phyloP scores from a whole-genome alignment of 805 yeast species.

The Schwanniomyces polymorphus region DNA sequence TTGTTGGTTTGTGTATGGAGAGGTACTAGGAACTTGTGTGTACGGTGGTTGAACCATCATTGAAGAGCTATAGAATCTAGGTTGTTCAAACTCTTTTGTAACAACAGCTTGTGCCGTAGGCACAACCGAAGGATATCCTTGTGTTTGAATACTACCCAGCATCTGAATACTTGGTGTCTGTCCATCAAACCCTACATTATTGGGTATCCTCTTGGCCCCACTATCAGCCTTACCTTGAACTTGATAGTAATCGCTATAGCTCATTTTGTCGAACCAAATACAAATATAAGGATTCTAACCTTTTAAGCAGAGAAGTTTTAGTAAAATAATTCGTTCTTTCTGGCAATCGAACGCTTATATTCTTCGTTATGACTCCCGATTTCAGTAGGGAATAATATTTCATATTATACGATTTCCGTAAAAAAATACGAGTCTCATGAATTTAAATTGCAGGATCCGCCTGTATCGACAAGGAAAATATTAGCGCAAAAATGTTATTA shows the following conservation, averaged over 20 bases:
- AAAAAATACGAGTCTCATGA: constrained; percentile 1
- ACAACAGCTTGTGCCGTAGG: neutral
- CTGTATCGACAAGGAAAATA: neutral
- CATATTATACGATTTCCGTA: constrained; percentile 2
- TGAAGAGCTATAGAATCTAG: constrained; percentile 21
- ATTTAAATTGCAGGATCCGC: neutral
- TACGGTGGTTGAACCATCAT: constrained; percentile 23
- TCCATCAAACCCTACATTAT: neutral
- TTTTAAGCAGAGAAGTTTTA: neutral
- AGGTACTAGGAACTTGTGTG: constrained; percentile 9
- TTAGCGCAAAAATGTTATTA: neutral
- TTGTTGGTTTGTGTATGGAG: constrained; percentile 5
- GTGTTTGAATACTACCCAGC: neutral
- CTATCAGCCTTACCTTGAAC: neutral
- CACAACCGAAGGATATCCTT: neutral
- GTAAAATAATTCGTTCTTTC: neutral
- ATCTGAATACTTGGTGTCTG: neutral
- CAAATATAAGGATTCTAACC: neutral
- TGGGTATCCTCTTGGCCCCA: neutral
- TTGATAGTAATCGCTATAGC: neutral
- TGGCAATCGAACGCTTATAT: neutral
- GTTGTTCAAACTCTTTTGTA: constrained; percentile 11
- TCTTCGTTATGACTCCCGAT: neutral
- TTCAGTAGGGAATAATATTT: neutral
- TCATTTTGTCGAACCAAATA: neutral